Evolutionary conservation across 176 grass and related monocot genomes (phyloP).

Genomic region (Bothriochloa decipiens): DNA sequence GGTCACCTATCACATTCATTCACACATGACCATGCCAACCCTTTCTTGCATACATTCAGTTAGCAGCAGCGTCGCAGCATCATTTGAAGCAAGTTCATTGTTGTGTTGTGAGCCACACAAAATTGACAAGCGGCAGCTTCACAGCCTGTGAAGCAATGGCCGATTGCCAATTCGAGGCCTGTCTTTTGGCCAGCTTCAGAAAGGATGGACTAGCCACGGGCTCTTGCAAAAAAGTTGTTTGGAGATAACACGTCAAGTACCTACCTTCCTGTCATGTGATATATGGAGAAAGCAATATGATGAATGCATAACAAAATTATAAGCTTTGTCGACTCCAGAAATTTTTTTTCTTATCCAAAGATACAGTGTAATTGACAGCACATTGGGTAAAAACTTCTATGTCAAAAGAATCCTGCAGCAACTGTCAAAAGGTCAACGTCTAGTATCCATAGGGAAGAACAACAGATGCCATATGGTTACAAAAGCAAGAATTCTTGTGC

Average conservation of each 20-base stretch:
- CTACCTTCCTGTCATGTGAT: not conserved
- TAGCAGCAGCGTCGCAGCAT: not conserved
- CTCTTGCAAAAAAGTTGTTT: conserved; percentile 10
- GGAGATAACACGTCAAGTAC: conserved; percentile 33
- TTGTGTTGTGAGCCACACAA: conserved; percentile 20
- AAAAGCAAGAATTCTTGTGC: not conserved
- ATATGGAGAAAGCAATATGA: not conserved
- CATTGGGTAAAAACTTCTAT: not conserved
- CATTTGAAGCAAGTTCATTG: not conserved
- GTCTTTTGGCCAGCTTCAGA: too few relatives aligned
- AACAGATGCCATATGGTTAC: not conserved
- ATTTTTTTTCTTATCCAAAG: not conserved
- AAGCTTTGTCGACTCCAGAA: not conserved
- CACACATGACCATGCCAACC: not conserved
- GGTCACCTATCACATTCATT: not conserved
- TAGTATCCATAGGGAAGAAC: conserved; percentile 12
- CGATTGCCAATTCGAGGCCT: too few relatives aligned
- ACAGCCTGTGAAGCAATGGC: too few relatives aligned
- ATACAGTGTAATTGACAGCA: not conserved
- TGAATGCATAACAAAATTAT: not conserved
- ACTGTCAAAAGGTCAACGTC: conserved; percentile 10
- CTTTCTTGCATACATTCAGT: not conserved
- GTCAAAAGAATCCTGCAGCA: conserved; percentile 27
- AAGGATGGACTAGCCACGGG: too few relatives aligned
- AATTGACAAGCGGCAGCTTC: not conserved